Evolutionary conservation across 2,329 filamentous ascomycete species (phyloP).

Genomic region (Pseudogymnoascus sp.): DNA sequence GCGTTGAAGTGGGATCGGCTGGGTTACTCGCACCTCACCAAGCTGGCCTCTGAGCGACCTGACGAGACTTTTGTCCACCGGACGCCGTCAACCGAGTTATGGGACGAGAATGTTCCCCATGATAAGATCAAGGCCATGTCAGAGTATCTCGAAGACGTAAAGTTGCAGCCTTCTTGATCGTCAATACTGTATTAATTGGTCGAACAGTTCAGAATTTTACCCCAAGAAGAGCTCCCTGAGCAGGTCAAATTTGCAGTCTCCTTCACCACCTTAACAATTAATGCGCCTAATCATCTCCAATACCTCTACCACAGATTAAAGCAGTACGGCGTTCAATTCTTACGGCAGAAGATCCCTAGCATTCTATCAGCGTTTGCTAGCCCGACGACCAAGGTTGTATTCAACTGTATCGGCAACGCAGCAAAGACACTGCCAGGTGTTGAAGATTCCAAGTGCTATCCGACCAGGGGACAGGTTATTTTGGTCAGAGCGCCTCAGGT

Average conservation of each 20-base stretch:
- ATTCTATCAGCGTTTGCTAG: slow-evolving; percentile 24
- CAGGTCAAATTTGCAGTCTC: slow-evolving; percentile 31
- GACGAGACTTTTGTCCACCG: slow-evolving; percentile 31
- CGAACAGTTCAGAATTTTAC: slow-evolving; percentile 28
- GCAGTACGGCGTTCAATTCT: slow-evolving; percentile 29
- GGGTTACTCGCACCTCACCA: slow-evolving; percentile 34
- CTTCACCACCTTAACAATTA: slow-evolving; percentile 33
- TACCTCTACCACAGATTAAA: slow-evolving; percentile 27
- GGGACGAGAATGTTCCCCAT: slow-evolving; percentile 33
- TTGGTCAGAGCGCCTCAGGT: slow-evolving; percentile 33
- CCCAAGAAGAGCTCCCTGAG: slow-evolving; percentile 25
- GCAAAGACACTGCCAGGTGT: slow-evolving; percentile 15
- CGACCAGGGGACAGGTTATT: slow-evolving; percentile 25
- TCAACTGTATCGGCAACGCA: slow-evolving; percentile 17
- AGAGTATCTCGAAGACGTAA: slow-evolving; percentile 35
- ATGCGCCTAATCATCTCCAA: slow-evolving; percentile 33
- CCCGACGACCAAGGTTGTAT: slow-evolving; percentile 9
- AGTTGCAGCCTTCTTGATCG: neutral
- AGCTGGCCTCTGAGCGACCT: slow-evolving; percentile 27
- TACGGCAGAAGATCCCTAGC: slow-evolving; percentile 25
- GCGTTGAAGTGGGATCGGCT: slow-evolving; percentile 36
- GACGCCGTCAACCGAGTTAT: slow-evolving; percentile 36
- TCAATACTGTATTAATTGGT: neutral
- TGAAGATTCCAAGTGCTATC: slow-evolving; percentile 18
- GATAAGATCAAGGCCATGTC: slow-evolving; percentile 37